Evolutionary conservation across 2,329 filamentous ascomycete species (phyloP).

Genomic region (Colletotrichum kahawae): DNA sequence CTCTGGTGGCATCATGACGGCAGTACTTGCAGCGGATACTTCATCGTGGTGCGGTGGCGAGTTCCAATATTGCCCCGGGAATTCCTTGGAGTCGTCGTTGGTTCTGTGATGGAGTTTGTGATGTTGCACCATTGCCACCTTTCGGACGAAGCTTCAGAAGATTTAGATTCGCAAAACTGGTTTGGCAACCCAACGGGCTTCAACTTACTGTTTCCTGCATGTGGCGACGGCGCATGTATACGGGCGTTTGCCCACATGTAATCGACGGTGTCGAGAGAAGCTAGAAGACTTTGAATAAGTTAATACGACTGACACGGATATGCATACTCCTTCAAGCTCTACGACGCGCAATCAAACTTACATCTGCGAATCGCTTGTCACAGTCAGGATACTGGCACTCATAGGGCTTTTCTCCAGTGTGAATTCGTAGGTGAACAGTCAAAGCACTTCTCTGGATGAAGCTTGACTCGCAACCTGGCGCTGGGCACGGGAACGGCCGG

Average conservation of each 20-base stretch:
- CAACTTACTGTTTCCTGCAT: background rate
- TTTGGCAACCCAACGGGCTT: background rate
- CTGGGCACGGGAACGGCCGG: conserved; percentile 67
- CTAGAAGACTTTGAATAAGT: background rate
- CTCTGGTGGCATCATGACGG: background rate
- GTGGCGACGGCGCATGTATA: background rate
- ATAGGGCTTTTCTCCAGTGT: conserved; percentile 75
- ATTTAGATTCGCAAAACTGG: background rate
- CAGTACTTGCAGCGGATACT: background rate
- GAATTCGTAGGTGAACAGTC: conserved; percentile 73
- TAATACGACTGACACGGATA: background rate
- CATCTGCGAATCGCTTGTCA: conserved; percentile 73
- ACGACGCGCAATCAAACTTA: conserved; percentile 38
- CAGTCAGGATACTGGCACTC: conserved; percentile 70
- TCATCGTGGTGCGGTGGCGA: background rate
- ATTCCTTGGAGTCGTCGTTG: background rate
- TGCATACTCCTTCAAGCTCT: accelerated
- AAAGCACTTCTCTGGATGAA: conserved; percentile 75
- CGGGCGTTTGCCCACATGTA: background rate
- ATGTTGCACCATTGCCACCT: background rate
- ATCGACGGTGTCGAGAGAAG: background rate
- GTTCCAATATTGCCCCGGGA: background rate
- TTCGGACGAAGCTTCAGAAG: background rate
- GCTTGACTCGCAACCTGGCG: conserved; percentile 68
- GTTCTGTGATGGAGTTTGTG: background rate